Conservation (phyloP, 805 yeast genomes). For the Candida morakotiae region DNA sequence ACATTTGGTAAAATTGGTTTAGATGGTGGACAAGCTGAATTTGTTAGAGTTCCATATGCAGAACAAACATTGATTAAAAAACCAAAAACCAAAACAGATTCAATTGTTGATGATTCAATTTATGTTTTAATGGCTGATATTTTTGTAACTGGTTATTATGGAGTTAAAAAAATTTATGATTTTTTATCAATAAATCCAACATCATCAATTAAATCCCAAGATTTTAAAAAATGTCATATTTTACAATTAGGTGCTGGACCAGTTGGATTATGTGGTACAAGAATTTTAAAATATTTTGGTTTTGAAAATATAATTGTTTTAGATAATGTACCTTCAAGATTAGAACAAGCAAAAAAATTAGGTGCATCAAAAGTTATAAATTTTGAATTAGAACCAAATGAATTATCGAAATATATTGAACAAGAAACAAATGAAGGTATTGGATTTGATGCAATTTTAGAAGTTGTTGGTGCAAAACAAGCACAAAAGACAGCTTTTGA, state of each 20-base stretch:
- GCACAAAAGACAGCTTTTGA: slow-evolving; percentile 52
- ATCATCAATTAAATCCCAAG: slow-evolving; percentile 9
- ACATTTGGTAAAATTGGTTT: slow-evolving; percentile 57
- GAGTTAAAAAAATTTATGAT: slow-evolving; percentile 48
- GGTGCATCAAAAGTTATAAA: slow-evolving; percentile 50
- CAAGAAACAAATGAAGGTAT: slow-evolving; percentile 35
- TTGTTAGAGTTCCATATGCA: slow-evolving; percentile 55
- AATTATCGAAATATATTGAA: slow-evolving; percentile 22
- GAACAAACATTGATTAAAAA: slow-evolving; percentile 44
- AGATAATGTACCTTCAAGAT: slow-evolving; percentile 46
- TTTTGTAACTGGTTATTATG: slow-evolving; percentile 60
- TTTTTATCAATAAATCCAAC: slow-evolving; percentile 30
- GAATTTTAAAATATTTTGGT: slow-evolving; percentile 42
- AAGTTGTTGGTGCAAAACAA: slow-evolving; percentile 52
- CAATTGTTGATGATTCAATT: slow-evolving; percentile 42
- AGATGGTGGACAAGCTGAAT: slow-evolving; percentile 64
- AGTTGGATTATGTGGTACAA: slow-evolving; percentile 52
- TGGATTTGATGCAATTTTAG: slow-evolving; percentile 60
- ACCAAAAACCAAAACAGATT: slow-evolving; percentile 32
- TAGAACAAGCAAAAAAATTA: slow-evolving; percentile 38
- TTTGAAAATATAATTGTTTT: slow-evolving; percentile 43
- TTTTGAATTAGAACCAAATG: slow-evolving; percentile 32
- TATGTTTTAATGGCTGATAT: slow-evolving; percentile 61
- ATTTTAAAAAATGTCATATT: slow-evolving; percentile 27
- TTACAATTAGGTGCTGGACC: slow-evolving; percentile 61